phyloP scores from a whole-genome alignment of 2,329 filamentous ascomycete species.

The Didymella glomerata region DNA sequence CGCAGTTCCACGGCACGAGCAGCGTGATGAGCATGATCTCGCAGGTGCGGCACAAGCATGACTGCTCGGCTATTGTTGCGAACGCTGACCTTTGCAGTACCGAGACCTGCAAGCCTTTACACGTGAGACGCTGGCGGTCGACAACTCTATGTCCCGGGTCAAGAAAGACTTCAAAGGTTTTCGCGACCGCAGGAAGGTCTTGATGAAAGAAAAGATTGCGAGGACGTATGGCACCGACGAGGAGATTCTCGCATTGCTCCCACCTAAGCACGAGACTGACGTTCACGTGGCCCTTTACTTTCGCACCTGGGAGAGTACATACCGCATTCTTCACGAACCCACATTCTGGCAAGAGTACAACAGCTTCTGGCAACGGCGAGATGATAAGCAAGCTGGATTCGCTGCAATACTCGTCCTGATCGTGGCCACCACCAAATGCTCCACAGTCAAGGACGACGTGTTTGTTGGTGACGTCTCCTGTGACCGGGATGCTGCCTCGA shows the following conservation, averaged over 20 bases:
- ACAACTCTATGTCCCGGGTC: conserved; percentile 42
- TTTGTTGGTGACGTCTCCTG: conserved; percentile 56
- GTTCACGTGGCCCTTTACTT: conserved; percentile 59
- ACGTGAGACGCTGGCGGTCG: conserved; percentile 39
- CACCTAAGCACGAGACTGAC: conserved; percentile 52
- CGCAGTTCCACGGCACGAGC: conserved; percentile 55
- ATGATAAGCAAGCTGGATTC: conserved; percentile 42
- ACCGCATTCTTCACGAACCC: conserved; percentile 63
- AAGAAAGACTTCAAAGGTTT: conserved; percentile 47
- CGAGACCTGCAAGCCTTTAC: conserved; percentile 49
- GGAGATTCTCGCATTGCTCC: conserved; percentile 50
- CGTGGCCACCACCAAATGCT: conserved; percentile 49
- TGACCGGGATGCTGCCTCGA: conserved; percentile 51
- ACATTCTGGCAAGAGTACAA: conserved; percentile 62
- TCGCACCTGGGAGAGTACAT: conserved; percentile 59
- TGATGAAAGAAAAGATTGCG: conserved; percentile 33
- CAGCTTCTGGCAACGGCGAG: conserved; percentile 54
- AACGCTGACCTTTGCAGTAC: conserved; percentile 34
- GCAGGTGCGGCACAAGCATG: conserved; percentile 35
- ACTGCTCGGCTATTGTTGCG: not conserved
- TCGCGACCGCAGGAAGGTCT: conserved; percentile 40
- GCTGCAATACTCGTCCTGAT: conserved; percentile 54
- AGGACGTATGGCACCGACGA: conserved; percentile 34
- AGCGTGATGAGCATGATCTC: conserved; percentile 49
- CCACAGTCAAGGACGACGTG: conserved; percentile 42